phyloP scores from a whole-genome alignment of 2,329 filamentous ascomycete genomes.

The Aspergillus ochraceus region DNA sequence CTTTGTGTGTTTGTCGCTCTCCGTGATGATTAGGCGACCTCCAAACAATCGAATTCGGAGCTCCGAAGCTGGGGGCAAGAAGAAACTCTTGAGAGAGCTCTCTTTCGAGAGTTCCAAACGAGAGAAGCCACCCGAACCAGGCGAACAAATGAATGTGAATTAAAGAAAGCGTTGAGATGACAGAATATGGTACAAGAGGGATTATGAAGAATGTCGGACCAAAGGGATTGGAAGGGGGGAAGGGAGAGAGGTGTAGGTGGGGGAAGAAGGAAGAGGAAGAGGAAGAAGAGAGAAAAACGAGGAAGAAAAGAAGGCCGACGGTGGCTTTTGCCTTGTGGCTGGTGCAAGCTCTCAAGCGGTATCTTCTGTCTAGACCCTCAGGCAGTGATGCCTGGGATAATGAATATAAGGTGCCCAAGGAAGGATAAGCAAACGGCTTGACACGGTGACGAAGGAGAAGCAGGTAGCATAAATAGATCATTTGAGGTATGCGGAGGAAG shows the following conservation, averaged over 20 bases:
- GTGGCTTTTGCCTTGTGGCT: constrained; percentile 23
- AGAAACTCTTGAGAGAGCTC: constrained; percentile 28
- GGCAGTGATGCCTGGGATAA: too few species aligned
- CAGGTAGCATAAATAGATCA: too few species aligned
- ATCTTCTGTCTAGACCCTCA: too few species aligned
- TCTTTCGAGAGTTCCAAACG: constrained; percentile 32
- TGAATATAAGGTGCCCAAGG: too few species aligned
- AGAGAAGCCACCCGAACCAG: background rate
- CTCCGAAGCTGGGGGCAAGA: constrained; percentile 9
- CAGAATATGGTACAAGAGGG: constrained; percentile 19
- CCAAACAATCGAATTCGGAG: constrained; percentile 25
- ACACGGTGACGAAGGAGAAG: too few species aligned
- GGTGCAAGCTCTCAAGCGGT: constrained; percentile 1
- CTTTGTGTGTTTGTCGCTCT: too few species aligned
- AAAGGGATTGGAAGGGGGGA: constrained; percentile 13
- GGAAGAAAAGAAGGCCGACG: constrained; percentile 21
- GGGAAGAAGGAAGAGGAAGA: constrained; percentile 14
- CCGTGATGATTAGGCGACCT: constrained; percentile 29
- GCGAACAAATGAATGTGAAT: constrained; percentile 14
- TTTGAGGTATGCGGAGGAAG: too few species aligned
- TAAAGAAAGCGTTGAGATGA: constrained; percentile 11
- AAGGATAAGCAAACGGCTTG: too few species aligned
- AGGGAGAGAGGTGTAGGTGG: constrained; percentile 12
- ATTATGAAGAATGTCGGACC: background rate
- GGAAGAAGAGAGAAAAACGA: constrained; percentile 17